A percentile compares a stretch with the other conserved stretches of the same genome.
Conservation (phyloP, 139 green algal genomes). For the Trebouxia sp. region DNA sequence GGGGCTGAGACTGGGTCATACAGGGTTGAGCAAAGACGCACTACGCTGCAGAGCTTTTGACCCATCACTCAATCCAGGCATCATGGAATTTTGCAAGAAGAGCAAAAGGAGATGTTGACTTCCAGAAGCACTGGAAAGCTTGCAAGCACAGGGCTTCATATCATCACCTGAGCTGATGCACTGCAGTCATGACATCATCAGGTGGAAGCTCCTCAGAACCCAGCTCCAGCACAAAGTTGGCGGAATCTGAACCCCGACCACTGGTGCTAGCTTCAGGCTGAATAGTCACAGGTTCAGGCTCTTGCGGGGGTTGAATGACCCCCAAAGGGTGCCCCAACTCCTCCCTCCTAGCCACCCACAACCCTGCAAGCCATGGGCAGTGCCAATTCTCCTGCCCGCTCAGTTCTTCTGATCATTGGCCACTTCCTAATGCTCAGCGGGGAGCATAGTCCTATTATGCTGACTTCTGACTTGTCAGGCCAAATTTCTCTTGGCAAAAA, state of each 20-base stretch:
- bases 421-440: too few relatives aligned
- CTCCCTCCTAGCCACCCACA: conserved; percentile 90
- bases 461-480: too few relatives aligned
- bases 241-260: conserved; percentile 6
- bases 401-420: too few relatives aligned
- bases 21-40: too few relatives aligned
- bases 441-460: too few relatives aligned
- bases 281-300: background rate
- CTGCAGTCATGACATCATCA: conserved; percentile 76
- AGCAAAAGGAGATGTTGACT: background rate
- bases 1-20: too few relatives aligned
- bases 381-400: too few relatives aligned
- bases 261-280: conserved; percentile 23
- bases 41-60: too few relatives aligned
- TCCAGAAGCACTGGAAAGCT: background rate
- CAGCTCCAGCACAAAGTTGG: conserved; percentile 93
- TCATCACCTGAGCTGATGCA: conserved; percentile 78
- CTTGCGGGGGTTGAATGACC: conserved; percentile 33
- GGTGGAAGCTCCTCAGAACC: conserved; percentile 98
- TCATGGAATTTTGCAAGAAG: background rate
- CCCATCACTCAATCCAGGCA: too few relatives aligned
- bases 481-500: too few relatives aligned
- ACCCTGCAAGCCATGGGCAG: too few relatives aligned
- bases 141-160: background rate
- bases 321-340: conserved; percentile 92